A percentile compares a stretch with the other conserved stretches of the same genome.
Conservation (phyloP, 495 filamentous ascomycete species). For the Neurospora sp. region DNA sequence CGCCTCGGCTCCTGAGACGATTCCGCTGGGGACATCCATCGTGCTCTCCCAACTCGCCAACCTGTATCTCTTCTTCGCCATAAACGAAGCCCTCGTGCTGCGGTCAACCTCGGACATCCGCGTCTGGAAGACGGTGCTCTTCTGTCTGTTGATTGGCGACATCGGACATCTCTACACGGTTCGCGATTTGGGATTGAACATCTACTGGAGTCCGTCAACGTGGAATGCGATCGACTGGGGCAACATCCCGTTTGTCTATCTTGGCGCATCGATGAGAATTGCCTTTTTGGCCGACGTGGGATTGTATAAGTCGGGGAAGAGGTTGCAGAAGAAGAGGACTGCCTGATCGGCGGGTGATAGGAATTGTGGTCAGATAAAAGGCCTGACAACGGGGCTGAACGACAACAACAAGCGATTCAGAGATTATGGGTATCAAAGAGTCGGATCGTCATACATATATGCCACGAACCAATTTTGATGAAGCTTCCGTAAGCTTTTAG, state of each 20-base stretch:
- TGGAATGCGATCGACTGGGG: slow-evolving; percentile 63
- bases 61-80: slow-evolving; percentile 54
- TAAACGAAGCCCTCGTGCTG: slow-evolving; percentile 61
- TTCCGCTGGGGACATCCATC: slow-evolving; percentile 40
- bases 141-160: slow-evolving; percentile 54
- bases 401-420: background rate
- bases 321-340: slow-evolving; percentile 8
- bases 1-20: slow-evolving; percentile 27
- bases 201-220: slow-evolving; percentile 45
- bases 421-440: background rate
- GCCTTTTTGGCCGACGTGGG: slow-evolving; percentile 47
- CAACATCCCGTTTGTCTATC: slow-evolving; percentile 53
- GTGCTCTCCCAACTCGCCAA: slow-evolving; percentile 54
- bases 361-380: background rate
- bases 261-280: slow-evolving; percentile 44
- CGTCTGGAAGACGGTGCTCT: slow-evolving; percentile 54
- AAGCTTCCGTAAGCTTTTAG: background rate
- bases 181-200: slow-evolving; percentile 32
- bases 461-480: background rate
- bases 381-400: background rate
- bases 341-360: slow-evolving; percentile 3
- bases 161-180: slow-evolving; percentile 57
- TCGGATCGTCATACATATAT: background rate
- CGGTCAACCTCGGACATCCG: slow-evolving; percentile 48
- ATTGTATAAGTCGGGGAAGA: slow-evolving; percentile 17